Evolutionary conservation across 2,329 filamentous ascomycete species (phyloP).

Genomic region (Scorias spongiosa): DNA sequence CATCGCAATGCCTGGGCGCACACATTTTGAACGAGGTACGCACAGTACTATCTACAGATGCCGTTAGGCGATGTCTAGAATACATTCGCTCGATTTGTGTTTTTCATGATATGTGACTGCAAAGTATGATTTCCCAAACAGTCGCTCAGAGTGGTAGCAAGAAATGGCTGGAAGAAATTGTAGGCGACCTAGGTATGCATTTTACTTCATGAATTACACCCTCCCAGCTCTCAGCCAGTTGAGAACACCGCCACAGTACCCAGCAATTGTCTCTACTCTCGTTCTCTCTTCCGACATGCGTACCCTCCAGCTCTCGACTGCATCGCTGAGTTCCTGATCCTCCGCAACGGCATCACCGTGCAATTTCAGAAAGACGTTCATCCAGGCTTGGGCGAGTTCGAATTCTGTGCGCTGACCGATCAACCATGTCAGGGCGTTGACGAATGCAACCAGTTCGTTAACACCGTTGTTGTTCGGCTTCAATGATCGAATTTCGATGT

Average conservation of each 20-base stretch:
- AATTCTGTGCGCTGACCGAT: slow-evolving; percentile 63
- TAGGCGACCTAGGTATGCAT: too few species aligned
- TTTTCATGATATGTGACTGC: too few species aligned
- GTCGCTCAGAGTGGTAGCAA: too few species aligned
- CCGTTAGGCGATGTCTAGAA: too few species aligned
- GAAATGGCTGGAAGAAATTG: too few species aligned
- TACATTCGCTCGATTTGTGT: too few species aligned
- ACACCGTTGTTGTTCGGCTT: slow-evolving; percentile 26
- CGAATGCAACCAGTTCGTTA: slow-evolving; percentile 66
- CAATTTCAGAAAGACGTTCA: slow-evolving; percentile 78
- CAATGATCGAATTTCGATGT: slow-evolving; percentile 80
- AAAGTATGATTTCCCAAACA: too few species aligned
- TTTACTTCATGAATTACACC: background rate
- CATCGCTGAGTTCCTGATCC: slow-evolving; percentile 38
- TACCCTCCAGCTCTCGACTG: slow-evolving; percentile 51
- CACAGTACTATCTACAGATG: too few species aligned
- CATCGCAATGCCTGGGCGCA: too few species aligned
- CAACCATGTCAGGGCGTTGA: slow-evolving; percentile 42
- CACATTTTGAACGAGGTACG: too few species aligned
- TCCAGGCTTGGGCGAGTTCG: slow-evolving; percentile 91
- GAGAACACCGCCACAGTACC: slow-evolving; percentile 58
- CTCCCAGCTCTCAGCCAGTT: background rate
- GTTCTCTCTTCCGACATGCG: slow-evolving; percentile 42
- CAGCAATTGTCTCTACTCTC: slow-evolving; percentile 61
- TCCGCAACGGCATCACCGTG: slow-evolving; percentile 49